A percentile compares a stretch with the other conserved stretches of the same genome.
phyloP scores from a whole-genome alignment of 1,284 basidiomycete genomes.

The Papiliotrema flavescens region DNA sequence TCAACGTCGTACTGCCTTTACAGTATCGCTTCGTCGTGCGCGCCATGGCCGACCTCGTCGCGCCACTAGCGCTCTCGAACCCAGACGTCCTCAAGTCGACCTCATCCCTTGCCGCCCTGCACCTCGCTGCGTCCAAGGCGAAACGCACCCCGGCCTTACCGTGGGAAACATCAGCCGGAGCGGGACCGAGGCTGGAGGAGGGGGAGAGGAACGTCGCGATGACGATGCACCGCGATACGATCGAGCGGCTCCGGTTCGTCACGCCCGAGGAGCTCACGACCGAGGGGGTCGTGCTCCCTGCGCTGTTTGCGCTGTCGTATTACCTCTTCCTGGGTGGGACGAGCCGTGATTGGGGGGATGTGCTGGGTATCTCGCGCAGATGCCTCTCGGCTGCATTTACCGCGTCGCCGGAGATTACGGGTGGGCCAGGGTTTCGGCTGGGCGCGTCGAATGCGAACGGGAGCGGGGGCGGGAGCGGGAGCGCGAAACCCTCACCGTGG shows the following conservation, averaged over 20 bases:
- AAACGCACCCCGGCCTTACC: not conserved
- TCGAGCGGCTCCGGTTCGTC: slow-evolving; percentile 4
- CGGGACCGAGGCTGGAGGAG: not conserved
- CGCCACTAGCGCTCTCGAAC: slow-evolving; percentile 18
- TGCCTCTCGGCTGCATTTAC: slow-evolving; percentile 8
- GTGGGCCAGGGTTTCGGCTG: not conserved
- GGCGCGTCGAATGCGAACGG: not conserved
- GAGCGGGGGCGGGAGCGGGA: not conserved
- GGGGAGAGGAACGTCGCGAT: slow-evolving; percentile 9
- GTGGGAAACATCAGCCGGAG: too few relatives aligned
- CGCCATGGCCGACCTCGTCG: slow-evolving; percentile 17
- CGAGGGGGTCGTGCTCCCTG: slow-evolving; percentile 15
- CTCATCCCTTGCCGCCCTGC: slow-evolving; percentile 20
- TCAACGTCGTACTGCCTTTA: slow-evolving; percentile 26
- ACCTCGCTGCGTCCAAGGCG: slow-evolving; percentile 8
- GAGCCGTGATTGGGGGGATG: slow-evolving; percentile 11
- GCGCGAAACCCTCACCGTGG: slow-evolving; percentile 43
- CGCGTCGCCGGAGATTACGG: slow-evolving; percentile 1
- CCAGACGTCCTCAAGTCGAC: slow-evolving; percentile 15
- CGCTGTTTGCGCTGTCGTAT: slow-evolving; percentile 15
- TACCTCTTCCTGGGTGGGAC: slow-evolving; percentile 20
- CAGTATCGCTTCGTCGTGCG: slow-evolving; percentile 22
- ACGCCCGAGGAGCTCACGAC: slow-evolving; percentile 7
- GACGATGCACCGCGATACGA: slow-evolving; percentile 4
- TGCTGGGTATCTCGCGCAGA: slow-evolving; percentile 10